A percentile compares a stretch with the other conserved stretches of the same genome.
These are phyloP conservation scores for Fusarium sp. DNA, from an alignment of 2,329 filamentous ascomycete species.

Conservation along the genomic window DNA sequence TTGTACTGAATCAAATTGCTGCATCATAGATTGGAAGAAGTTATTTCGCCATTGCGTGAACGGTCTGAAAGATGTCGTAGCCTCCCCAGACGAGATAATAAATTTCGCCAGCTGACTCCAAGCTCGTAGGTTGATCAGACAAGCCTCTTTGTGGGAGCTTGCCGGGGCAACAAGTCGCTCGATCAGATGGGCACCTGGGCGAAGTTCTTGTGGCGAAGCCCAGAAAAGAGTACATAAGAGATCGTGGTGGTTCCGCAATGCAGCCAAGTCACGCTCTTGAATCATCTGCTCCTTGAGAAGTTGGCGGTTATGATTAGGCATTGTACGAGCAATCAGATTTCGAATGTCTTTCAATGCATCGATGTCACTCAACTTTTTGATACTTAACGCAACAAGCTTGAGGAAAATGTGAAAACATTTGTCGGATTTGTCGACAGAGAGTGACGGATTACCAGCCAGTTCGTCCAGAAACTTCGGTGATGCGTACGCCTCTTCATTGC, in stretches of 20 bases:
- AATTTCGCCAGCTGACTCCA: conserved; percentile 74
- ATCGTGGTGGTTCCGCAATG: conserved; percentile 77
- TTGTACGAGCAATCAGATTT: conserved; percentile 71
- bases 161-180: conserved; percentile 71
- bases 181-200: conserved; percentile 67
- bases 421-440: conserved; percentile 68
- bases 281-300: conserved; percentile 73
- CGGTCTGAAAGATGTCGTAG: conserved; percentile 63
- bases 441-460: conserved; percentile 60
- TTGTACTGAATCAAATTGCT: conserved; percentile 69
- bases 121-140: conserved; percentile 72
- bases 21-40: conserved; percentile 69
- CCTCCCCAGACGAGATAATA: conserved; percentile 62
- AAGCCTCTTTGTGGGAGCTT: conserved; percentile 75
- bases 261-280: conserved; percentile 71
- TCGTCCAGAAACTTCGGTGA: conserved; percentile 73
- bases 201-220: conserved; percentile 68
- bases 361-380: conserved; percentile 64
- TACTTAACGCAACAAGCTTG: conserved; percentile 71
- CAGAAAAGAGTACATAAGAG: conserved; percentile 76
- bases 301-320: conserved; percentile 75
- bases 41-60: conserved; percentile 65
- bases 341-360: conserved; percentile 68
- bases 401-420: conserved; percentile 76
- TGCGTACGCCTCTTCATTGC: conserved; percentile 73